Base-by-base conservation (phyloP, 2,329 filamentous ascomycete species). In the Aspergillus phoenicis region DNA sequence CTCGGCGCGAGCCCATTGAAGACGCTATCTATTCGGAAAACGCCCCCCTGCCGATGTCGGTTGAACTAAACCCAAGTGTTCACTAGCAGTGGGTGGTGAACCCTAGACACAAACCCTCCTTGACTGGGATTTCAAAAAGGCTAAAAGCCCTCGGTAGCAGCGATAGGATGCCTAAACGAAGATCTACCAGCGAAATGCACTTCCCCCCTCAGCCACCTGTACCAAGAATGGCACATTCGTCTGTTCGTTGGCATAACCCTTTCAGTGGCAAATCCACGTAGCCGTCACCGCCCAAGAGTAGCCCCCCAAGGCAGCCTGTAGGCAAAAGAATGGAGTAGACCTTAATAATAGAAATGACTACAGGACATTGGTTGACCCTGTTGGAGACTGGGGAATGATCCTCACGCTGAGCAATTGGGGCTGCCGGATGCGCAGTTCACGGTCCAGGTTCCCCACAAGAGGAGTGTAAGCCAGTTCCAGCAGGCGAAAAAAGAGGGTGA, bases 401-500 rank as follows among this genome's bases (percentile, higher is more conserved):
- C 48, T 54, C 52, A 41, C 49, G 62, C 55, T 61, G 58, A 57
- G 62, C 62, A 65, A 63, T 63, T 62, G 62, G 56, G 55, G 53
- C 57, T 61, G 59, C 55, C 57, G 63, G 59, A 62, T 59, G 64
- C 61, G 55, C 59, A 54, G 60, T 54, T 60, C 62, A 54, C 60
- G 60, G 54, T 57, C 49, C 60, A 52, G 52, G 62, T 64, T 68
- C 66, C 60, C 66, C 66, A 68, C 65, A 67, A 49, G 61, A 13
- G 30, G 11, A 36, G 33, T 5, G 33, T 36, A 11, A 36, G 11
- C 33, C 33, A 36, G 11, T 36, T 36, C 33, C 33, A 36, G 54
- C 52, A 57, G 26, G 48, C 39, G 30, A 57, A 60, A 57, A 47
- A 57, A 26, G 39, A 36, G 33, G 41, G 39, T 45, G 20, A 68